Percentiles rank a stretch among this genome's conserved stretches.
These are phyloP conservation scores for Grosmannia clavigera DNA, from an alignment of 2,329 filamentous ascomycete species.

Conservation along the genomic window DNA sequence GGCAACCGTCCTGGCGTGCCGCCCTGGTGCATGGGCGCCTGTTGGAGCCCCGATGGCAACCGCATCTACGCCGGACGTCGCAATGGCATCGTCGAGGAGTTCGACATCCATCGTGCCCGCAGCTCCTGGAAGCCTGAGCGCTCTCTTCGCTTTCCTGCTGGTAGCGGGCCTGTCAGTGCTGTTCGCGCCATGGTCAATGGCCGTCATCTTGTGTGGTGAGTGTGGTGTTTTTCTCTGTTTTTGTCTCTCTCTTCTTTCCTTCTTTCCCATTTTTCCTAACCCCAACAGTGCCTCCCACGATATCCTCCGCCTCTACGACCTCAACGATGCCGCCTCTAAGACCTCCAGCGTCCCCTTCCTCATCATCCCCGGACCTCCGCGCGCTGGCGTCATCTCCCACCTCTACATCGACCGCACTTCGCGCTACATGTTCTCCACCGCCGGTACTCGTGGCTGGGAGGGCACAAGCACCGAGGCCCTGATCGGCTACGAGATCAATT, in stretches of 20 bases:
- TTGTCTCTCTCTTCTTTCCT: background rate
- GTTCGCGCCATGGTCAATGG: slow-evolving; percentile 87
- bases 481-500: slow-evolving; percentile 80
- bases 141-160: slow-evolving; percentile 75
- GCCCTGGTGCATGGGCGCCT: slow-evolving; percentile 95
- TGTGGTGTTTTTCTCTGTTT: background rate
- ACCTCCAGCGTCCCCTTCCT: slow-evolving; percentile 82
- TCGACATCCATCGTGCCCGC: slow-evolving; percentile 63
- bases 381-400: slow-evolving; percentile 77
- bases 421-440: slow-evolving; percentile 81
- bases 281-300: slow-evolving; percentile 67
- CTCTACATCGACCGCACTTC: slow-evolving; percentile 81
- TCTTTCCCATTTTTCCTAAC: background rate
- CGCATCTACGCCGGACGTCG: slow-evolving; percentile 84
- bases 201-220: slow-evolving; percentile 66
- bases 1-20: slow-evolving; percentile 62
- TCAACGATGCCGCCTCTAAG: slow-evolving; percentile 54
- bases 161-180: slow-evolving; percentile 80
- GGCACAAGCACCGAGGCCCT: slow-evolving; percentile 80
- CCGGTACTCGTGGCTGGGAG: slow-evolving; percentile 91
- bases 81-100: slow-evolving; percentile 92
- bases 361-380: slow-evolving; percentile 77
- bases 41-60: slow-evolving; percentile 93
- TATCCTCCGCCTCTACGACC: slow-evolving; percentile 84
- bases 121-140: slow-evolving; percentile 61